Conservation (phyloP, 75 land plant genomes). For the Pinus tabuliformis region DNA sequence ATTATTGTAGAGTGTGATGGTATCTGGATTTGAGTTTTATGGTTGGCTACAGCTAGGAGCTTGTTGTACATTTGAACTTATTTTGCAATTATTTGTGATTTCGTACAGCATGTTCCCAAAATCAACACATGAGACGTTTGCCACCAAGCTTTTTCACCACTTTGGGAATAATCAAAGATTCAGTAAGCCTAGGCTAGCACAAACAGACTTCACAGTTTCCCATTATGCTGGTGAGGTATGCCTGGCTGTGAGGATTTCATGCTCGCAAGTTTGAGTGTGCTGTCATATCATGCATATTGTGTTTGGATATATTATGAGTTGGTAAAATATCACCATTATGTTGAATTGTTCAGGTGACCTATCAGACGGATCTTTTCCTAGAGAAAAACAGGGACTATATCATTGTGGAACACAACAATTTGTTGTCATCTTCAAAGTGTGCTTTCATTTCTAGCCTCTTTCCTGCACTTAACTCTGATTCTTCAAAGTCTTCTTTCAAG, state of each 20-base stretch:
- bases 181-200: conserved; percentile 80
- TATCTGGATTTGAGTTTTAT: conserved; percentile 1
- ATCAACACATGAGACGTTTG: conserved; percentile 91
- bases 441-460: conserved; percentile 77
- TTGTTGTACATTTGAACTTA: conserved; percentile 7
- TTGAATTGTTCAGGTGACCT: conserved; percentile 71
- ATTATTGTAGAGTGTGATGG: neutral
- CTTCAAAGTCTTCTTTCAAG: conserved; percentile 85
- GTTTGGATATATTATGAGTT: neutral
- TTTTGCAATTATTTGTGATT: conserved; percentile 15
- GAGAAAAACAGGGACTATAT: conserved; percentile 98
- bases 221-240: conserved; percentile 99
- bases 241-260: neutral
- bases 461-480: conserved; percentile 60
- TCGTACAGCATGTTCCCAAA: conserved; percentile 94
- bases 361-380: conserved; percentile 88
- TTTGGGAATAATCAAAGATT: conserved; percentile 67
- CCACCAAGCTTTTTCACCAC: conserved; percentile 81
- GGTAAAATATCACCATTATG: neutral
- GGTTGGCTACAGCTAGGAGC: conserved; percentile 15
- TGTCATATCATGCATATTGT: neutral
- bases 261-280: neutral
- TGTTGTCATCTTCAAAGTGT: conserved; percentile 82
- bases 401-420: conserved; percentile 87
- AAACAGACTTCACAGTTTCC: conserved; percentile 81